Conservation (phyloP, 2,329 filamentous ascomycete genomes). For the Fusarium tuaranense region DNA sequence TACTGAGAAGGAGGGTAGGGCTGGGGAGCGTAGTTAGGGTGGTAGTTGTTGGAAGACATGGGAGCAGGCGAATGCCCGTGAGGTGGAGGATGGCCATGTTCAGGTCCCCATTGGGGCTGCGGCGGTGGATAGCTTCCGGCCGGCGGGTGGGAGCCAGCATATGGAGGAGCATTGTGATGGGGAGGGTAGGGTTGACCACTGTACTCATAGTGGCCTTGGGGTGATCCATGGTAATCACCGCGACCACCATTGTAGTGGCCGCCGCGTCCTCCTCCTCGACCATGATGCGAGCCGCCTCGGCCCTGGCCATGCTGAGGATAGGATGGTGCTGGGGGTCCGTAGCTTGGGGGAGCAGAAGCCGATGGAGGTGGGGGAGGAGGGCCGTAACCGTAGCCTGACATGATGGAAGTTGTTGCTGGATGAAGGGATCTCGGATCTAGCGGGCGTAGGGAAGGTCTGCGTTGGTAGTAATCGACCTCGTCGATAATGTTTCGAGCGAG, state of each 20-base stretch:
- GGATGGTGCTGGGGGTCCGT: constrained; percentile 53
- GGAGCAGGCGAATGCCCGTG: constrained; percentile 60
- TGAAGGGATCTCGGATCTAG: not conserved
- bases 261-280: constrained; percentile 53
- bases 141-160: constrained; percentile 51
- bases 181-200: constrained; percentile 52
- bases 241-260: constrained; percentile 53
- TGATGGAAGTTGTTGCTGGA: constrained; percentile 36
- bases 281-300: constrained; percentile 52
- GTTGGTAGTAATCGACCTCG: not conserved
- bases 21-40: constrained; percentile 70
- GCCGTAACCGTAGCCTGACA: constrained; percentile 67
- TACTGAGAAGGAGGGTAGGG: constrained; percentile 59
- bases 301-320: constrained; percentile 53
- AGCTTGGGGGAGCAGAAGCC: constrained; percentile 50
- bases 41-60: constrained; percentile 66
- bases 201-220: constrained; percentile 58
- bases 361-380: constrained; percentile 64
- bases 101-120: constrained; percentile 56
- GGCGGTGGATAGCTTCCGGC: constrained; percentile 52
- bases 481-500: not conserved
- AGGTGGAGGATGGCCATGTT: constrained; percentile 55
- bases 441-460: not conserved
- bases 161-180: constrained; percentile 47
- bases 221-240: constrained; percentile 55